Evolutionary conservation across 2,329 filamentous ascomycete genomes (phyloP).

Genomic region (Parasarocladium wereldwijsianum): DNA sequence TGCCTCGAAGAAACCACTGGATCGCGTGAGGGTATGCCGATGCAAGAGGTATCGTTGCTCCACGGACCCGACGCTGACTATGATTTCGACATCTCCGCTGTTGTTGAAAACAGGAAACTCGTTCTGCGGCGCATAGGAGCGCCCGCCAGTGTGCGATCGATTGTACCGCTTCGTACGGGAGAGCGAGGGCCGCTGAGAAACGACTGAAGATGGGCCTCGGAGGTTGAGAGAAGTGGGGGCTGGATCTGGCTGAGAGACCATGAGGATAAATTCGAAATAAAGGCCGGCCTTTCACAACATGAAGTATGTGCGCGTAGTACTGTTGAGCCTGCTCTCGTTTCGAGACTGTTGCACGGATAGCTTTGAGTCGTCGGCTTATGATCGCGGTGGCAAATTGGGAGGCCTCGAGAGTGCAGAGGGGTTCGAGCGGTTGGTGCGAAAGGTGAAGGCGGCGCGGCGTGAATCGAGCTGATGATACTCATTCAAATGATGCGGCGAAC

Average conservation of each 20-base stretch:
- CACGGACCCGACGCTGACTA: conserved; percentile 45
- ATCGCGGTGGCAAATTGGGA: no score
- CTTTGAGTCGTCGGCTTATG: no score
- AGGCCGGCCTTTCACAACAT: not conserved
- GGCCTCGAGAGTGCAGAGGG: no score
- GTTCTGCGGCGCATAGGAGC: conserved; percentile 59
- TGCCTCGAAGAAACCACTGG: conserved; percentile 86
- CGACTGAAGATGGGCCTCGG: conserved; percentile 29
- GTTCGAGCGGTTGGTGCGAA: no score
- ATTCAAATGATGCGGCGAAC: no score
- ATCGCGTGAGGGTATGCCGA: conserved; percentile 73
- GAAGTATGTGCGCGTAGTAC: no score
- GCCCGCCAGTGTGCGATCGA: conserved; percentile 66
- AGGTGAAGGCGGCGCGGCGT: no score
- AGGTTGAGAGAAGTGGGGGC: conserved; percentile 22
- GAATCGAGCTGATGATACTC: no score
- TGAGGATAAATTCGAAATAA: conserved; percentile 3
- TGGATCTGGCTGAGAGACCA: conserved; percentile 8
- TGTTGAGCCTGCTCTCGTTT: no score
- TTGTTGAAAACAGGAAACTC: conserved; percentile 87
- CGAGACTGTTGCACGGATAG: no score
- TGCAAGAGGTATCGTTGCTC: conserved; percentile 82
- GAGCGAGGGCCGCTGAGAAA: conserved; percentile 41
- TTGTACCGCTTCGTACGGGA: conserved; percentile 56
- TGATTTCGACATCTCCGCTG: conserved; percentile 84